Conservation (phyloP, 1,139 yeast species). For the Yamadazyma sp. region DNA sequence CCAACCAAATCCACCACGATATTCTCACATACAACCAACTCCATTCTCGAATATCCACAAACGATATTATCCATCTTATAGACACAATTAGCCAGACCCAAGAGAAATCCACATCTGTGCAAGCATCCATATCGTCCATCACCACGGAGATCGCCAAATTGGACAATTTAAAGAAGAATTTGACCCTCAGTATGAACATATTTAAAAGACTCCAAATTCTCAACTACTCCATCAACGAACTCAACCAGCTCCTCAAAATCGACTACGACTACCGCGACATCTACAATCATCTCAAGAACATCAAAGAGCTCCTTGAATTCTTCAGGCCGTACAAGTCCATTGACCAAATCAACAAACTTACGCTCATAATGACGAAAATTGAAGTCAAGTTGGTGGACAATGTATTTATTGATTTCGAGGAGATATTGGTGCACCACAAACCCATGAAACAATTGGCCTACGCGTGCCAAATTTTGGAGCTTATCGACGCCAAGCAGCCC, state of each 20-base stretch:
- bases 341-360: conserved; percentile 72
- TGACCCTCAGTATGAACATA: conserved; percentile 81
- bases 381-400: conserved; percentile 70
- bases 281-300: conserved; percentile 68
- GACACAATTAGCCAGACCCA: conserved; percentile 29
- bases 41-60: conserved; percentile 13
- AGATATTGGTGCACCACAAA: conserved; percentile 25
- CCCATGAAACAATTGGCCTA: conserved; percentile 38
- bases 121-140: conserved; percentile 61
- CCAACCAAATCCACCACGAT: conserved; percentile 35
- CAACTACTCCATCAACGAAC: conserved; percentile 54
- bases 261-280: conserved; percentile 62
- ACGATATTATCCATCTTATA: conserved; percentile 50
- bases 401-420: conserved; percentile 73
- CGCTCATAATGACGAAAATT: conserved; percentile 60
- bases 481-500: conserved; percentile 60
- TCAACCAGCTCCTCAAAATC: conserved; percentile 55
- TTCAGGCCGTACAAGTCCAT: conserved; percentile 84
- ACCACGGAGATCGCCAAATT: conserved; percentile 75
- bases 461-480: conserved; percentile 74
- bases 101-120: conserved; percentile 44
- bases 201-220: conserved; percentile 86
- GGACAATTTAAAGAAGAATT: conserved; percentile 79
- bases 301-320: conserved; percentile 71
- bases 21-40: conserved; percentile 29